These are phyloP conservation scores for Mortierella sp. DNA, from an alignment of 371 early-diverging fungal genomes.

Conservation along the genomic window DNA sequence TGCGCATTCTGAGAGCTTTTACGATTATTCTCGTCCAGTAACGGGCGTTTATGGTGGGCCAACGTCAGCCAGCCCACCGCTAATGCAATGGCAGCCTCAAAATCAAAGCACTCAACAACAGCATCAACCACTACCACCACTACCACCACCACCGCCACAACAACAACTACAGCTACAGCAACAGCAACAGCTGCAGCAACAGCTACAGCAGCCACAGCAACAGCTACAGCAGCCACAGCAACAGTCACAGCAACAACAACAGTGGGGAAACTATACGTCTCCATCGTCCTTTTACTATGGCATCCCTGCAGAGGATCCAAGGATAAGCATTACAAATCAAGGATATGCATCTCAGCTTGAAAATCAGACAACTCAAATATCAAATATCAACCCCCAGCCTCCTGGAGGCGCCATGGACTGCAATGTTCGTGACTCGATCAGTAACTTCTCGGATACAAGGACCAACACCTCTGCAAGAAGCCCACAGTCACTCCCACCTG, in stretches of 20 bases:
- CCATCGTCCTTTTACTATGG: not conserved
- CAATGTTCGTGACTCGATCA: not conserved
- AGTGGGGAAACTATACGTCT: not conserved
- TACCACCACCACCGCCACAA: not conserved
- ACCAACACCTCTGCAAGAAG: not conserved
- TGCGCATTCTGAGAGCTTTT: not conserved
- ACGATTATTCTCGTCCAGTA: not conserved
- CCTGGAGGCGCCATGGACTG: not conserved
- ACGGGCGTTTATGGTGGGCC: not conserved
- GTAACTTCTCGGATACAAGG: not conserved
- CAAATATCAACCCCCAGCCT: not conserved
- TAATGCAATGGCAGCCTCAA: not conserved
- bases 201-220: not conserved
- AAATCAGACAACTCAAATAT: not conserved
- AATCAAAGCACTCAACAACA: not conserved
- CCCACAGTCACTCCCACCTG: not conserved
- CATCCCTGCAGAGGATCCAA: not conserved
- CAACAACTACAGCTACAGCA: constrained; percentile 5
- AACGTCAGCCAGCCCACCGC: not conserved
- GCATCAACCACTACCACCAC: not conserved
- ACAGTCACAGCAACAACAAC: not conserved
- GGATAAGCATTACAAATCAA: not conserved
- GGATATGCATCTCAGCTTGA: not conserved
- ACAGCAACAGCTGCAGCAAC: not conserved
- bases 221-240: not conserved